Percentiles rank a stretch among this genome's conserved stretches.
These are phyloP conservation scores for Friedmanniomyces simplex DNA, from an alignment of 495 filamentous ascomycete species.

Conservation along the genomic window DNA sequence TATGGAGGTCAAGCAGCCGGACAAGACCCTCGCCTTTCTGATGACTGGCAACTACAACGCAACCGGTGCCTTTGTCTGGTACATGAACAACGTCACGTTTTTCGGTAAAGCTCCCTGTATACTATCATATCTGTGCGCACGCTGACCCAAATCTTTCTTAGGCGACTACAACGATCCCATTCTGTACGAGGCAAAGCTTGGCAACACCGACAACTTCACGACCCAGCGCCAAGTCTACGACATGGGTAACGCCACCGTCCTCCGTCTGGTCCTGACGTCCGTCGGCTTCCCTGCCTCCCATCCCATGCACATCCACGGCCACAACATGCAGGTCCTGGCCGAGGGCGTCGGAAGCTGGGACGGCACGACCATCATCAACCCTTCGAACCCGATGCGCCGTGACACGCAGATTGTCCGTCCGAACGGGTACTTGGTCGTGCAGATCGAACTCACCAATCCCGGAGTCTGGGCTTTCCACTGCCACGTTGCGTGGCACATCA, in stretches of 20 bases:
- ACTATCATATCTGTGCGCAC: too few relatives aligned
- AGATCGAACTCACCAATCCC: conserved; percentile 21
- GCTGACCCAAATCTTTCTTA: too few relatives aligned
- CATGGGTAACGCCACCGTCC: conserved; percentile 41
- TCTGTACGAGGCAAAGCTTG: conserved; percentile 41
- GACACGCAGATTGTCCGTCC: conserved; percentile 41
- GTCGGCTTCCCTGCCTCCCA: conserved; percentile 2
- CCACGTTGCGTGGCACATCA: conserved; percentile 24
- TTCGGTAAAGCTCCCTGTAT: conserved; percentile 12
- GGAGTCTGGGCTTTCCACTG: conserved; percentile 15
- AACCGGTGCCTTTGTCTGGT: conserved; percentile 8
- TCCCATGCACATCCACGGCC: conserved; percentile 4
- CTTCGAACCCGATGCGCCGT: conserved; percentile 42
- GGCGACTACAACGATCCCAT: conserved; percentile 52
- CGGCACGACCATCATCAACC: conserved; percentile 32
- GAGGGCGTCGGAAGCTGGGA: conserved; percentile 41
- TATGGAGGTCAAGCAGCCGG: conserved; percentile 9
- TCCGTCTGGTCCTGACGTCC: conserved; percentile 29
- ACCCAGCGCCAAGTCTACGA: conserved; percentile 42
- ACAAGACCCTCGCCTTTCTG: neutral
- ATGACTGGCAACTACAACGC: conserved; percentile 1
- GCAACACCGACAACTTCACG: conserved; percentile 38
- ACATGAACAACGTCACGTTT: conserved; percentile 44
- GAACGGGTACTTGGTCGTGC: conserved; percentile 25
- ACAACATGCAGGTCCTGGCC: conserved; percentile 43